phyloP scores from a whole-genome alignment of 352 stramenopile species.

The Phytophthora meadii region DNA sequence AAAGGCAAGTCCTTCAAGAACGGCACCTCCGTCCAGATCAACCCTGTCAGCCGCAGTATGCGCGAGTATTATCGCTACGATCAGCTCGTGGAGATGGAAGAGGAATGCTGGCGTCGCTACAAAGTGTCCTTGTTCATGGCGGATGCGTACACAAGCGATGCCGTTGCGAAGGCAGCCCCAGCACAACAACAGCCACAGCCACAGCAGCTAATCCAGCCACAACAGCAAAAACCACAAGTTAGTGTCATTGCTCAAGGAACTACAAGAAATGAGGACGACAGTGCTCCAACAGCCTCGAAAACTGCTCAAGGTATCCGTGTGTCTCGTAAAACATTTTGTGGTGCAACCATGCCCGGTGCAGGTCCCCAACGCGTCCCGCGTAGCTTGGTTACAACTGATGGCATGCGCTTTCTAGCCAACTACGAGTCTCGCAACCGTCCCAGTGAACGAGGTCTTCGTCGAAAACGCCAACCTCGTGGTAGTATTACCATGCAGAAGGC shows the following conservation, averaged over 20 bases:
- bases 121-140: slow-evolving; percentile 72
- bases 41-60: slow-evolving; percentile 55
- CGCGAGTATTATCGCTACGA: slow-evolving; percentile 57
- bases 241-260: neutral
- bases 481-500: slow-evolving; percentile 5
- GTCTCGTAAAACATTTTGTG: slow-evolving; percentile 49
- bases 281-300: slow-evolving; percentile 22
- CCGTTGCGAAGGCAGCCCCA: neutral
- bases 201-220: neutral
- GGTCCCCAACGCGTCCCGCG: slow-evolving; percentile 28
- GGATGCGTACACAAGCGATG: slow-evolving; percentile 35
- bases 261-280: slow-evolving; percentile 21
- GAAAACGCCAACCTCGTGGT: slow-evolving; percentile 7
- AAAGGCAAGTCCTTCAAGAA: slow-evolving; percentile 59
- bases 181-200: neutral
- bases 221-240: neutral
- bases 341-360: slow-evolving; percentile 38
- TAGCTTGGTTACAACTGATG: slow-evolving; percentile 56
- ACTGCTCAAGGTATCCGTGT: slow-evolving; percentile 28
- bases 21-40: slow-evolving; percentile 56
- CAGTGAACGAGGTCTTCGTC: slow-evolving; percentile 6
- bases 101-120: slow-evolving; percentile 78
- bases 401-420: slow-evolving; percentile 67
- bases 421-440: slow-evolving; percentile 49
- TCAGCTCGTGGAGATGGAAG: slow-evolving; percentile 66